These are phyloP conservation scores for Thuidium tamariscinum DNA, from an alignment of 225 moss, liverwort and hornwort genomes.

Conservation along the genomic window DNA sequence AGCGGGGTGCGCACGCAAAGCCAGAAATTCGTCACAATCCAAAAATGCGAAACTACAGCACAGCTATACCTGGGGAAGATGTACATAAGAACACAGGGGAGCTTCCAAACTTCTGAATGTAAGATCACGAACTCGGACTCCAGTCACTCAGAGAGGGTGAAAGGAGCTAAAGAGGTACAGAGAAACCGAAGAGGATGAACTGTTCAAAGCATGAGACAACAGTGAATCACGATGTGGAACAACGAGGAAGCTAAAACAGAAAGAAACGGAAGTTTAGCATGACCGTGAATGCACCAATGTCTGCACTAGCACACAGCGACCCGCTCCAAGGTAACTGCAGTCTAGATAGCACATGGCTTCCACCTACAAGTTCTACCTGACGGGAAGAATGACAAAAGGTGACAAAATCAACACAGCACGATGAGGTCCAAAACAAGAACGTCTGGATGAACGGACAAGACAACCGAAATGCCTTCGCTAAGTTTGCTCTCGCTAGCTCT, in stretches of 20 bases:
- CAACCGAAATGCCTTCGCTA: neutral
- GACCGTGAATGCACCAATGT: slow-evolving; percentile 13
- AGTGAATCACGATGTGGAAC: slow-evolving; percentile 4
- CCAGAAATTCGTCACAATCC: slow-evolving; percentile 1
- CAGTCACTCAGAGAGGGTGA: neutral
- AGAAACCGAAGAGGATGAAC: neutral
- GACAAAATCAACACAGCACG: neutral
- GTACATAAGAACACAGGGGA: neutral
- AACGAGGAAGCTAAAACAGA: slow-evolving; percentile 1
- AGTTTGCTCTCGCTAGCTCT: neutral
- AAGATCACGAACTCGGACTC: neutral
- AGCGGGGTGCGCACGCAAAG: neutral
- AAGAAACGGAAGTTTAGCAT: neutral
- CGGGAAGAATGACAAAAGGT: neutral
- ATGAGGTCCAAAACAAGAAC: slow-evolving; percentile 9
- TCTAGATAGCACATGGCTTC: slow-evolving; percentile 6
- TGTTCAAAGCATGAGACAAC: neutral
- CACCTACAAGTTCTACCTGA: neutral
- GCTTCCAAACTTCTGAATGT: neutral
- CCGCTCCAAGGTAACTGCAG: slow-evolving; percentile 10
- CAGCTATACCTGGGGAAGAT: neutral
- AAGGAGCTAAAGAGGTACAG: neutral
- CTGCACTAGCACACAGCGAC: slow-evolving; percentile 3
- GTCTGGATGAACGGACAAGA: slow-evolving; percentile 5
- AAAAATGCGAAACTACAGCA: slow-evolving; percentile 12